Conservation (phyloP, 805 yeast species). For the Tetrapisispora namnaoensis region DNA sequence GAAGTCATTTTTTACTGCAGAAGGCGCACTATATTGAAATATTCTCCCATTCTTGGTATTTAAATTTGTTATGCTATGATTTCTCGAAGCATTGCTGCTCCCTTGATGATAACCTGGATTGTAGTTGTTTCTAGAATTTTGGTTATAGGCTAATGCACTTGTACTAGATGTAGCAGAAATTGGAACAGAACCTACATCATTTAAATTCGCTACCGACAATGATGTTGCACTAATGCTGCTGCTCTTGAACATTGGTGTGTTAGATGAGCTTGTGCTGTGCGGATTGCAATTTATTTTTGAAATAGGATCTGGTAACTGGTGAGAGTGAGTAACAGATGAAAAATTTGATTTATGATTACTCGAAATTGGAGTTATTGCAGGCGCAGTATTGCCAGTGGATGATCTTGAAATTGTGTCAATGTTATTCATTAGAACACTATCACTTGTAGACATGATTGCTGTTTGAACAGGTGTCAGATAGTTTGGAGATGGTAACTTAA, state of each 20-base stretch:
- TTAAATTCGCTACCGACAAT: not conserved
- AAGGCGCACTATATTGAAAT: not conserved
- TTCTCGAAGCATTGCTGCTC: not conserved
- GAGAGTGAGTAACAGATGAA: not conserved
- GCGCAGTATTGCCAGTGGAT: not conserved
- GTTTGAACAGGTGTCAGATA: constrained; percentile 1
- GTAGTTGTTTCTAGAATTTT: not conserved
- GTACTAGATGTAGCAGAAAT: constrained; percentile 1
- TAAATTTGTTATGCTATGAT: not conserved
- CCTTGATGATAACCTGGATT: not conserved
- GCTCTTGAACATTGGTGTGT: not conserved
- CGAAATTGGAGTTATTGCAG: not conserved
- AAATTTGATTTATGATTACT: constrained; percentile 1
- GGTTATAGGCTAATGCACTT: not conserved
- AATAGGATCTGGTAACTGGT: constrained; percentile 1
- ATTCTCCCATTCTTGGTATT: not conserved
- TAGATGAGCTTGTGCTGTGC: not conserved
- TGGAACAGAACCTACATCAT: constrained; percentile 1
- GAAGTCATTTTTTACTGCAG: not conserved
- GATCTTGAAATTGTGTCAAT: constrained; percentile 1
- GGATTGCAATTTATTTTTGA: not conserved
- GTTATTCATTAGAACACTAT: constrained; percentile 1
- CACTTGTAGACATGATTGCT: not conserved
- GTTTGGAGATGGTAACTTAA: constrained; percentile 1
- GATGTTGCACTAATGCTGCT: not conserved